Percentiles rank a stretch among this genome's conserved stretches.
Conservation (phyloP, 257 asterid species). For the Scutellaria galericulata region DNA sequence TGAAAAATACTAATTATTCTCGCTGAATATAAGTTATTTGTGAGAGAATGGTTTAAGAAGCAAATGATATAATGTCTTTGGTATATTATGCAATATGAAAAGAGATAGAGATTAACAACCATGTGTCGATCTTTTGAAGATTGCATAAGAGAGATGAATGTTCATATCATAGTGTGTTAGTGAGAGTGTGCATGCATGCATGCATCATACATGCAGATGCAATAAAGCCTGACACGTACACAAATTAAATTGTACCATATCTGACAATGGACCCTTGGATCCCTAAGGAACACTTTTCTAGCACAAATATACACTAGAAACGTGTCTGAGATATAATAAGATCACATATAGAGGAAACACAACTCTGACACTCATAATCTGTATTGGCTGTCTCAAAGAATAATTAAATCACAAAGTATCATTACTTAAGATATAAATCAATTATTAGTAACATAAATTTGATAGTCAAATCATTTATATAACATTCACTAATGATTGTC, state of each 20-base stretch:
- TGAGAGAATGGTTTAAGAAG: constrained; percentile 11
- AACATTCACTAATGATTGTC: not conserved
- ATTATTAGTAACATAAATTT: not conserved
- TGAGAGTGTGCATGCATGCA: not conserved
- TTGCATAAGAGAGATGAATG: constrained; percentile 12
- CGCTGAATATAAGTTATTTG: constrained; percentile 22
- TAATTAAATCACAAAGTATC: constrained; percentile 11
- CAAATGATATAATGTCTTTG: constrained; percentile 4
- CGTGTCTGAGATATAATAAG: not conserved
- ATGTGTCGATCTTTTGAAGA: constrained; percentile 26
- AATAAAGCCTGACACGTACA: not conserved
- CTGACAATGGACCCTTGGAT: not conserved
- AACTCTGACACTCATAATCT: not conserved
- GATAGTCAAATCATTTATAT: not conserved
- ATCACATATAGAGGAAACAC: not conserved
- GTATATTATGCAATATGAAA: constrained; percentile 2
- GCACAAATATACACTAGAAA: not conserved
- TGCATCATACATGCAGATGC: constrained; percentile 1
- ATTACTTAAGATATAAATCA: not conserved
- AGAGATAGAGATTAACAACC: constrained; percentile 14
- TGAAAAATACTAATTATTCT: constrained; percentile 42
- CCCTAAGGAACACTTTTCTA: not conserved
- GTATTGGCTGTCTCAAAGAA: not conserved
- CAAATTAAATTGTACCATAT: not conserved
- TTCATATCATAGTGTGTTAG: not conserved